Evolutionary conservation across 768 basidiomycete genomes (phyloP).

Genomic region (Kwoniella botswanensis): DNA sequence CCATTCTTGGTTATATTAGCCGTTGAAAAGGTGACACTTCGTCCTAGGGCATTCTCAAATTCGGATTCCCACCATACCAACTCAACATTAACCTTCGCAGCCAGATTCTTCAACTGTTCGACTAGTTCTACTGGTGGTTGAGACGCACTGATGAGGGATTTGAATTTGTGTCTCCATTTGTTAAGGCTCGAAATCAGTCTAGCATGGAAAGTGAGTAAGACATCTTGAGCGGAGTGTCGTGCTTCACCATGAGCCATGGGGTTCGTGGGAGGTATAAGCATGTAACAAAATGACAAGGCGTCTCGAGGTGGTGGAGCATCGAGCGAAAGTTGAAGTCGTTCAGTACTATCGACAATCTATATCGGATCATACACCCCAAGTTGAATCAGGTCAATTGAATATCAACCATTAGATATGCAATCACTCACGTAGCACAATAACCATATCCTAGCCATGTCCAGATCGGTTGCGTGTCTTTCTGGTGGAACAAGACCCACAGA

Average conservation of each 20-base stretch:
- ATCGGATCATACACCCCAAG: not conserved
- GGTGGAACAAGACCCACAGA: conserved; percentile 27
- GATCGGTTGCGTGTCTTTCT: conserved; percentile 29
- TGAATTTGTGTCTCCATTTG: conserved; percentile 9
- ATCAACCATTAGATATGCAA: no score
- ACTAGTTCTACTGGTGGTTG: conserved; percentile 6
- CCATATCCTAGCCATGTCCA: conserved; percentile 45
- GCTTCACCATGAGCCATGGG: not conserved
- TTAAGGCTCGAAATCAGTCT: conserved; percentile 14
- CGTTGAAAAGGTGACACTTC: not conserved
- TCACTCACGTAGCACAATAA: conserved; percentile 44
- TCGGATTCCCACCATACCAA: conserved; percentile 28
- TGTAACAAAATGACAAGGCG: conserved; percentile 16
- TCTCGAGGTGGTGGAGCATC: conserved; percentile 19
- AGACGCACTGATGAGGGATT: conserved; percentile 2
- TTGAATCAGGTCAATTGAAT: no score
- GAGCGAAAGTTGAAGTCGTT: conserved; percentile 16
- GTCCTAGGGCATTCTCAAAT: conserved; percentile 5
- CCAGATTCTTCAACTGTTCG: conserved; percentile 4
- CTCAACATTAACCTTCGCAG: conserved; percentile 14
- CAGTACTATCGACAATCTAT: conserved; percentile 33
- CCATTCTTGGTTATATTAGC: not conserved
- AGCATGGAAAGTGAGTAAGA: conserved; percentile 21
- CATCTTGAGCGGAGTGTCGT: not conserved
- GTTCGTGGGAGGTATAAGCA: conserved; percentile 19